These are phyloP conservation scores for Pythium myriotylum DNA, from an alignment of 352 stramenopile species.

Conservation along the genomic window DNA sequence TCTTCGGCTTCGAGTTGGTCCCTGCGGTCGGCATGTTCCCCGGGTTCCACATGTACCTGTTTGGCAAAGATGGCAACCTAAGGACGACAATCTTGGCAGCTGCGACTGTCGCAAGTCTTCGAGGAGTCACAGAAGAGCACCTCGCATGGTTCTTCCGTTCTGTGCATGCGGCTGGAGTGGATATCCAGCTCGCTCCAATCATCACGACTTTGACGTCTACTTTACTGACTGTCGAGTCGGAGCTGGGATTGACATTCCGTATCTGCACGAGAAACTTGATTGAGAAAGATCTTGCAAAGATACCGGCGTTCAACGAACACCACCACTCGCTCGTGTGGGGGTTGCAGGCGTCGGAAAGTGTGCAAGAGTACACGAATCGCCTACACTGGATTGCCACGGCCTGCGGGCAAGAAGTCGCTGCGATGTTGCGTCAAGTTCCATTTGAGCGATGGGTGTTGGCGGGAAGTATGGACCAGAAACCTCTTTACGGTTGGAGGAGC, in stretches of 20 bases:
- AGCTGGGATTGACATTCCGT: constrained; percentile 47
- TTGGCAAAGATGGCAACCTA: constrained; percentile 60
- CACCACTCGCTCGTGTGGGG: constrained; percentile 58
- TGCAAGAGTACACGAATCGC: constrained; percentile 51
- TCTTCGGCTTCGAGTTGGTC: constrained; percentile 54
- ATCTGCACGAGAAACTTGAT: constrained; percentile 64
- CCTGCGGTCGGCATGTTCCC: constrained; percentile 40
- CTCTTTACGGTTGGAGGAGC: constrained; percentile 54
- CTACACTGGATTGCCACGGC: constrained; percentile 57
- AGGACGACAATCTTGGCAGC: constrained; percentile 43
- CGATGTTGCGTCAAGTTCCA: constrained; percentile 42
- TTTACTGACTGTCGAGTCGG: constrained; percentile 37
- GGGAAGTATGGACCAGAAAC: constrained; percentile 41
- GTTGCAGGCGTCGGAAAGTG: constrained; percentile 46
- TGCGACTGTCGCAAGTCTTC: constrained; percentile 23
- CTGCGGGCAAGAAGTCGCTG: constrained; percentile 43
- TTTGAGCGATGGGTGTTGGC: constrained; percentile 55
- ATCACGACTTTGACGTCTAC: constrained; percentile 40
- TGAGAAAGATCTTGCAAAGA: constrained; percentile 43
- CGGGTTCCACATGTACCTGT: constrained; percentile 47
- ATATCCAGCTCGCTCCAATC: constrained; percentile 46
- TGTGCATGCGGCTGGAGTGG: constrained; percentile 38
- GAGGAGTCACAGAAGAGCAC: constrained; percentile 43
- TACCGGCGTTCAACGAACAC: constrained; percentile 44
- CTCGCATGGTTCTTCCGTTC: constrained; percentile 57